phyloP scores from a whole-genome alignment of 495 filamentous ascomycete genomes.

The Aspergillus homomorphus region DNA sequence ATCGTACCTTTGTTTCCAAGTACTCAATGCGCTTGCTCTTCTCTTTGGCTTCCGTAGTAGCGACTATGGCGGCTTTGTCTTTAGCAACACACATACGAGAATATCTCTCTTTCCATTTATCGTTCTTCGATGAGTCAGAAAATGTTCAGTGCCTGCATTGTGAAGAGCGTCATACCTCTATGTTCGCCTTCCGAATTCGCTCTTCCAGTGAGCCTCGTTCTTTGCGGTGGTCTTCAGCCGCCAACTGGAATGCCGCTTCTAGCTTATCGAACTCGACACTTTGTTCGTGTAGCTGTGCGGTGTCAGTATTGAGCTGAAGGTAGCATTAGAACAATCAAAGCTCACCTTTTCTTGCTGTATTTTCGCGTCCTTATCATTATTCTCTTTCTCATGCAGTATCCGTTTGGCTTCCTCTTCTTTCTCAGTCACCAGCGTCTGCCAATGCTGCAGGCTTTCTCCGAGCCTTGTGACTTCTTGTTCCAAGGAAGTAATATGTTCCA shows the following conservation, averaged over 20 bases:
- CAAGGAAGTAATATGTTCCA: slow-evolving; percentile 17
- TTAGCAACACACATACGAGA: slow-evolving; percentile 23
- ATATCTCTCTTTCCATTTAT: slow-evolving; percentile 17
- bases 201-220: slow-evolving; percentile 20
- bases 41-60: slow-evolving; percentile 31
- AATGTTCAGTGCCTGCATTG: no score
- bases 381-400: slow-evolving; percentile 20
- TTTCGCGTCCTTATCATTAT: slow-evolving; percentile 19
- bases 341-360: slow-evolving; percentile 31
- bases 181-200: slow-evolving; percentile 2
- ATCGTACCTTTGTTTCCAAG: slow-evolving; percentile 42
- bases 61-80: slow-evolving; percentile 24
- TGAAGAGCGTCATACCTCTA: slow-evolving; percentile 30
- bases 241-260: slow-evolving; percentile 18
- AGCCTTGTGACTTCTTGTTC: slow-evolving; percentile 20
- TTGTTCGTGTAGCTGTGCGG: slow-evolving; percentile 15
- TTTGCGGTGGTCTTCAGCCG: slow-evolving; percentile 20
- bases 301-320: slow-evolving; percentile 9
- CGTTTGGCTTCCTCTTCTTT: slow-evolving; percentile 31
- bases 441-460: slow-evolving; percentile 19
- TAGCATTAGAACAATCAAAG: background rate
- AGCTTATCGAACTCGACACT: slow-evolving; percentile 23
- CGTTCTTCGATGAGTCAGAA: no score
- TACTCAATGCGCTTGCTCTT: slow-evolving; percentile 36
- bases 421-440: slow-evolving; percentile 12